These are phyloP conservation scores for Rhizopus delemar DNA, from an alignment of 371 early-diverging fungal species.

Conservation along the genomic window DNA sequence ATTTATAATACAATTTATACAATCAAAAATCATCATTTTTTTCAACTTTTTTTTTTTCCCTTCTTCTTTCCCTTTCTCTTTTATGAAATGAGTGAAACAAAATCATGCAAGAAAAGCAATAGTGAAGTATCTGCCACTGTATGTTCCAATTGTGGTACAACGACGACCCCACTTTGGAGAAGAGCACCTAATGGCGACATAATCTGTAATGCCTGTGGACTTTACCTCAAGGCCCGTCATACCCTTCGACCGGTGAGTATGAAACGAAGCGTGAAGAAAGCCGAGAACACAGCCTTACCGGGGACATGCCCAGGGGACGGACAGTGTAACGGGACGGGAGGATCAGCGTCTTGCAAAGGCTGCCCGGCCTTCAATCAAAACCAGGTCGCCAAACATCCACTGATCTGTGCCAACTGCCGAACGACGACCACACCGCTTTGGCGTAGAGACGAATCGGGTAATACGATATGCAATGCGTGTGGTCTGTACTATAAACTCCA, in stretches of 20 bases:
- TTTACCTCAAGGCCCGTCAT: constrained; percentile 61
- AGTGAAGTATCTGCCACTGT: constrained; percentile 28
- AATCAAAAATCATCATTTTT: constrained; percentile 6
- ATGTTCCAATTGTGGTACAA: constrained; percentile 87
- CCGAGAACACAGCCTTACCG: constrained; percentile 13
- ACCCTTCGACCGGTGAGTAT: constrained; percentile 49
- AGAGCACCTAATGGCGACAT: constrained; percentile 79
- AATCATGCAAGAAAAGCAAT: constrained; percentile 1
- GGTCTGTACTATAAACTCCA: constrained; percentile 88
- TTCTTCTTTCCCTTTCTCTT: not conserved
- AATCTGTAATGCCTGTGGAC: constrained; percentile 92
- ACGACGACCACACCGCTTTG: constrained; percentile 90
- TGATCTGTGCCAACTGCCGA: constrained; percentile 75
- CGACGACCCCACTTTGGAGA: constrained; percentile 91
- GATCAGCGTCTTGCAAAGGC: constrained; percentile 71
- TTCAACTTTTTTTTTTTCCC: not conserved
- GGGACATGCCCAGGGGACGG: constrained; percentile 81
- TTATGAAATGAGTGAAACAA: not conserved
- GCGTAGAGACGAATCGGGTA: constrained; percentile 79
- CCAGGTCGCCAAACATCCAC: constrained; percentile 54
- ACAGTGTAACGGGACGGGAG: constrained; percentile 78
- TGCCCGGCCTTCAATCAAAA: constrained; percentile 80
- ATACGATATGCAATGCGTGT: constrained; percentile 86
- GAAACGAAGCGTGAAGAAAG: constrained; percentile 33
- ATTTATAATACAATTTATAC: constrained; percentile 17